These are phyloP conservation scores for Tuber calosporum DNA, from an alignment of 495 filamentous ascomycete genomes.

Conservation along the genomic window DNA sequence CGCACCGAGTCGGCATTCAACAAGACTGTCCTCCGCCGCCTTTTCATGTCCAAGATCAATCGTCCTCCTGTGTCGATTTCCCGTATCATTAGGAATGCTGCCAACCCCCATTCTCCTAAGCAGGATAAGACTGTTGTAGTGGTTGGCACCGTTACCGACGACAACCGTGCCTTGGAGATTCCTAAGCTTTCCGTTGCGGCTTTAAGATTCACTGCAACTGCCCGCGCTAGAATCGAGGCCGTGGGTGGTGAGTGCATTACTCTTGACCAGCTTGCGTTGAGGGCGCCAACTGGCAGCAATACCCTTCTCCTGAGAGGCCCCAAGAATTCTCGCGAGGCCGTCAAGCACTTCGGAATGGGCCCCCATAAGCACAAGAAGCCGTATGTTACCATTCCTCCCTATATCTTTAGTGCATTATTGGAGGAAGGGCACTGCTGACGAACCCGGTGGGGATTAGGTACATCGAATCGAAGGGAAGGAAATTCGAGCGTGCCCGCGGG, in stretches of 20 bases:
- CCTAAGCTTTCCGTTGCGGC: slow-evolving; percentile 90
- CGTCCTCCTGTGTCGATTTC: slow-evolving; percentile 89
- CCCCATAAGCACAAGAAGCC: slow-evolving; percentile 84
- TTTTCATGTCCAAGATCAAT: slow-evolving; percentile 97
- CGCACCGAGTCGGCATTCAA: slow-evolving; percentile 96
- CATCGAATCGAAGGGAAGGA: slow-evolving; percentile 94
- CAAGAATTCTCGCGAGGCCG: slow-evolving; percentile 92
- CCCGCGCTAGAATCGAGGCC: slow-evolving; percentile 81
- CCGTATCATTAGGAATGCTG: slow-evolving; percentile 66
- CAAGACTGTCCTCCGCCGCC: slow-evolving; percentile 88
- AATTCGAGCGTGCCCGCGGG: slow-evolving; percentile 97
- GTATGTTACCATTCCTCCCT: slow-evolving; percentile 47
- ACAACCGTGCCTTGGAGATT: slow-evolving; percentile 80
- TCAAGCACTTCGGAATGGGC: slow-evolving; percentile 98
- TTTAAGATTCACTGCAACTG: slow-evolving; percentile 90
- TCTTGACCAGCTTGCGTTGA: slow-evolving; percentile 88
- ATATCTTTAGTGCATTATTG: neutral
- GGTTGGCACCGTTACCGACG: slow-evolving; percentile 89
- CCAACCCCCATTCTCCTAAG: slow-evolving; percentile 50
- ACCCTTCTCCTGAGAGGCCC: slow-evolving; percentile 90
- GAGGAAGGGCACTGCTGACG: slow-evolving; percentile 39
- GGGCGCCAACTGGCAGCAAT: slow-evolving; percentile 87
- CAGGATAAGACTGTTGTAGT: slow-evolving; percentile 86
- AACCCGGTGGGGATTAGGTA: slow-evolving; percentile 68
- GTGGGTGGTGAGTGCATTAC: slow-evolving; percentile 92